Percentiles rank a stretch among this genome's conserved stretches.
Evolutionary conservation across 2,329 filamentous ascomycete genomes (phyloP).

Genomic region (Endothia cerciana): DNA sequence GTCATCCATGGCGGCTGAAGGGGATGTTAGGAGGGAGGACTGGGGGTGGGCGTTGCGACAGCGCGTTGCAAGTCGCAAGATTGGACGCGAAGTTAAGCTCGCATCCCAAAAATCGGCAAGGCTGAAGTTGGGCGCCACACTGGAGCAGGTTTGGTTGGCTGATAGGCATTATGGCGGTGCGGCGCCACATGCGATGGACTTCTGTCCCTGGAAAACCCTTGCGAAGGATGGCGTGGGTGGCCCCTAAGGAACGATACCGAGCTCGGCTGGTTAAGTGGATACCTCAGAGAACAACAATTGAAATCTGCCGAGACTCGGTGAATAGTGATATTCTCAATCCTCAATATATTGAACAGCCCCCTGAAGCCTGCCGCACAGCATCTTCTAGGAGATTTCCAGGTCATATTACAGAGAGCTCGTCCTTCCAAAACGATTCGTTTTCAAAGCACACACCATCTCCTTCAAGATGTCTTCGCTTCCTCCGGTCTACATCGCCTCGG

Average conservation of each 20-base stretch:
- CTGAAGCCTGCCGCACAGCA: neutral
- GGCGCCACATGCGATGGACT: slow-evolving; percentile 12
- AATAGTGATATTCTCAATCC: neutral
- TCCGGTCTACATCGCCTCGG: slow-evolving; percentile 94
- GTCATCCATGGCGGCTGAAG: slow-evolving; percentile 69
- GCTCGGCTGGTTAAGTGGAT: slow-evolving; percentile 23
- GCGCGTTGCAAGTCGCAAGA: slow-evolving; percentile 7
- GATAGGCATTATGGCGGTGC: slow-evolving; percentile 3
- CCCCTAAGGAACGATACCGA: slow-evolving; percentile 18
- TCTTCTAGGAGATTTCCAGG: neutral
- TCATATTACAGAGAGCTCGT: slow-evolving; percentile 3
- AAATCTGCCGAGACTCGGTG: slow-evolving; percentile 12
- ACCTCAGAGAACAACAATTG: slow-evolving; percentile 9
- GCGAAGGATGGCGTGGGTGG: too few species aligned
- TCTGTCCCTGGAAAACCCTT: slow-evolving; percentile 10
- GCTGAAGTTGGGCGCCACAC: slow-evolving; percentile 25
- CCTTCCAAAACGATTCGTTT: slow-evolving; percentile 21
- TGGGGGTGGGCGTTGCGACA: neutral
- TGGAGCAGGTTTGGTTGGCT: slow-evolving; percentile 14
- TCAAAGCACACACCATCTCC: slow-evolving; percentile 8
- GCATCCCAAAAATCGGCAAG: slow-evolving; percentile 29
- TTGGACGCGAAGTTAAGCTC: slow-evolving; percentile 15
- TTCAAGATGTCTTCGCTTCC: slow-evolving; percentile 76
- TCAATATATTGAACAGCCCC: neutral
- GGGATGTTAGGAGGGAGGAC: slow-evolving; percentile 11